These are phyloP conservation scores for Geranium incanum DNA, from an alignment of 441 rosid genomes.

Conservation along the genomic window DNA sequence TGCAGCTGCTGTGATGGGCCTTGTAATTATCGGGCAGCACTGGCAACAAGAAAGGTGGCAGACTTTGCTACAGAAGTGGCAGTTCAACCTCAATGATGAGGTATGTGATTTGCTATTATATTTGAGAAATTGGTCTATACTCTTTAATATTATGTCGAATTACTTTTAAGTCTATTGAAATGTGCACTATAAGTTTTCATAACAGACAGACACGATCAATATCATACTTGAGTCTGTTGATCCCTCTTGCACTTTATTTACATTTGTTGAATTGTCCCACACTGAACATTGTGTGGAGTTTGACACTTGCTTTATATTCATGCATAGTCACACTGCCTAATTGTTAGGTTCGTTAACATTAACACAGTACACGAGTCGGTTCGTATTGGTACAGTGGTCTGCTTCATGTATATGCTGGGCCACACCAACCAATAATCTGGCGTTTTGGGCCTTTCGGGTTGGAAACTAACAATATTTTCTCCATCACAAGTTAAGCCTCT, in stretches of 20 bases:
- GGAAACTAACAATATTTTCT: neutral
- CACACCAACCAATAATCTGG: neutral
- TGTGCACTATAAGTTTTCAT: neutral
- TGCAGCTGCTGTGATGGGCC: constrained; percentile 90
- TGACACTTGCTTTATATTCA: too few relatives aligned
- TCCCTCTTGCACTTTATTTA: neutral
- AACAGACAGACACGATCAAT: neutral
- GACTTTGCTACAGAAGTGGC: constrained; percentile 76
- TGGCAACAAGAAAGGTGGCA: constrained; percentile 97
- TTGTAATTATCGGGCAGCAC: constrained; percentile 80
- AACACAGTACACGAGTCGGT: neutral
- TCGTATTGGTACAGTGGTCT: neutral
- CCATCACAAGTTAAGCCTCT: neutral
- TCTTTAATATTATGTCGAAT: neutral
- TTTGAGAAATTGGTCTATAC: neutral
- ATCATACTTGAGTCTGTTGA: neutral
- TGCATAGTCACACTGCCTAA: neutral
- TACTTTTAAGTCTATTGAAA: neutral
- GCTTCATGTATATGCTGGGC: neutral
- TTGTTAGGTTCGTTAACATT: neutral
- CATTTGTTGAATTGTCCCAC: neutral
- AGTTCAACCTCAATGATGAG: constrained; percentile 56
- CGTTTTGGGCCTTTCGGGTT: neutral
- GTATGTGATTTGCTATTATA: constrained; percentile 26
- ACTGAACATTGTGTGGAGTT: neutral